Evolutionary conservation across 257 asterid species (phyloP), one percentile per base, ranked within the genome.

Genomic region (Fraxinus anomala): DNA sequence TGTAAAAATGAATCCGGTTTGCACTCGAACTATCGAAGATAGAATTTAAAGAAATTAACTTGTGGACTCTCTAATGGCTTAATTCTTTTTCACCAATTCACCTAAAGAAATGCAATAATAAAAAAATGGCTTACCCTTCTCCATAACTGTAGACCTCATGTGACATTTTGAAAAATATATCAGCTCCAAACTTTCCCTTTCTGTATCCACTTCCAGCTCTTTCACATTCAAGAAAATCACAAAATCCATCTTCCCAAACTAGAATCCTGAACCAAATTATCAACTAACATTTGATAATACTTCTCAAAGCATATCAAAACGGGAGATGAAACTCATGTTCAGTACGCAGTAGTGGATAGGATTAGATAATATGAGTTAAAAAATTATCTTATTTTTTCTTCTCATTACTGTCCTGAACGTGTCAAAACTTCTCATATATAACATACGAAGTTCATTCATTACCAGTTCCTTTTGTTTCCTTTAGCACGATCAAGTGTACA

Each of bases 181-280:
- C 92, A 85, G 96, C 92, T 49, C 96, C 97, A 83, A 92, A 92
- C 70, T 83, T 88, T 47, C 91, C 83, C 76, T 82, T 86, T 1
- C 71, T 83, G 73, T 76, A 82, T 70, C 86, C 90, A 80, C 81
- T 85, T 24, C 85, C 90, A 33, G 85, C 87, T 80, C 90, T 75
- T 84, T 88, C 94, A 47, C 97, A 91, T 83, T 88, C 94, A 33
- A 17, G 80, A 39, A 91, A 87, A 83, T 92, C 97, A 79, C 92
- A 91, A 80, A 83, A 92, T 13, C 97, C 97, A 82, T 92, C 97
- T 85, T 92, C 97, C 97, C 97, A 92, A 4, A 92, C 97, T 76
- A 92, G 91, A 73, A 91, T 92, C 97, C 97, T 92, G 89, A 80
- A 82, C 77, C 76, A 42, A 79, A 79, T 19, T 7, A 0, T 3